These are phyloP conservation scores for Tremellales sp. DNA, from an alignment of 1,284 basidiomycete species.

Conservation along the genomic window DNA sequence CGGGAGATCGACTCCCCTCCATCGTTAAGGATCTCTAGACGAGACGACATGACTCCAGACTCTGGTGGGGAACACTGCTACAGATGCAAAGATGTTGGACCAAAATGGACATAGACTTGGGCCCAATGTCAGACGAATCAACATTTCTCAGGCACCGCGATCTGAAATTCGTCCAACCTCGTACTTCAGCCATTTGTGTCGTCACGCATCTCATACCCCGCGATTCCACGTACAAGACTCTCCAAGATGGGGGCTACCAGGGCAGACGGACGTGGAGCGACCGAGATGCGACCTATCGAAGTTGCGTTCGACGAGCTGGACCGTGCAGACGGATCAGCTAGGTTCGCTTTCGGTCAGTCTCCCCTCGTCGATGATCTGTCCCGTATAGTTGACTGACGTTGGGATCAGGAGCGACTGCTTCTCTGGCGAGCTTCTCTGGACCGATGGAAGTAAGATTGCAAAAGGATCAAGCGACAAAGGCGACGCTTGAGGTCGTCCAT, in stretches of 20 bases:
- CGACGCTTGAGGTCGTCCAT: conserved; percentile 53
- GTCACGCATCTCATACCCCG: background rate
- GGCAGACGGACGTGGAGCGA: conserved; percentile 21
- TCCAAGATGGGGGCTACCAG: background rate
- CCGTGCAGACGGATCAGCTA: conserved; percentile 45
- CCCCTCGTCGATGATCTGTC: background rate
- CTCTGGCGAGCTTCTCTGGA: conserved; percentile 51
- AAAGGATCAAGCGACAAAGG: conserved; percentile 53
- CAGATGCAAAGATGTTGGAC: no score
- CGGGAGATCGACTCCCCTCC: conserved; percentile 57
- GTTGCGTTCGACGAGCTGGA: conserved; percentile 31
- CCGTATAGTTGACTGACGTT: background rate
- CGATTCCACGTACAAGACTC: background rate
- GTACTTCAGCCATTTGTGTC: background rate
- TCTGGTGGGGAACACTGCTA: background rate
- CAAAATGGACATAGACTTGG: no score
- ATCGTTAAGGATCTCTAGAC: conserved; percentile 83
- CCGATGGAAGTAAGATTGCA: conserved; percentile 54
- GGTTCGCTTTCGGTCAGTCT: conserved; percentile 44
- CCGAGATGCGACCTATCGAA: conserved; percentile 23
- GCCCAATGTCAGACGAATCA: no score
- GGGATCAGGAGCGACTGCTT: conserved; percentile 41
- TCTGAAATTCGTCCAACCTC: background rate
- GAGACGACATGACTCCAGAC: conserved; percentile 49
- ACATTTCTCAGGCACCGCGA: no score